Evolutionary conservation across 2,329 filamentous ascomycete genomes (phyloP), one percentile per base, ranked within the genome.

Genomic region (Stemphylium vesicarium): DNA sequence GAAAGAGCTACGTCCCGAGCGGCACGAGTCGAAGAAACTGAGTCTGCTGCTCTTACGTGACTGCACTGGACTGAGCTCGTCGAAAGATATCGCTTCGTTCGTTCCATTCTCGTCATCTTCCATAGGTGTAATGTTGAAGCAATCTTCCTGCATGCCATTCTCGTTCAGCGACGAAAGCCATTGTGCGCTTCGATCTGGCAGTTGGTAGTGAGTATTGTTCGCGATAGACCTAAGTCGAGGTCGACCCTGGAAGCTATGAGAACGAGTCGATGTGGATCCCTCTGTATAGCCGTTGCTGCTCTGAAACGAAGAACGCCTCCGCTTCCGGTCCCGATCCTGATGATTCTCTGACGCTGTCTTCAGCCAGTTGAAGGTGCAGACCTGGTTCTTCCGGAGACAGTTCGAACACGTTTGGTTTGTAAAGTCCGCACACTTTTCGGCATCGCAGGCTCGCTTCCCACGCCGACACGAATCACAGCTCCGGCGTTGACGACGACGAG

Each of bases 381-480:
- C 69, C 52, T 78, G 78, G 38, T 75, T 76, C 49, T 74, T 78
- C 60, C 74, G 74, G 26, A 66, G 73, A 60, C 77, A 79, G 51
- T 79, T 79, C 2, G 73, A 72, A 40, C 77, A 79, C 5, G 68
- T 60, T 20, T 58, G 42, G 60, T 63, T 12, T 64, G 37, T 41
- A 69, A 56, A 15, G 59, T 64, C 42, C 62, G 65, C 43, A 65
- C 68, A 15, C 69, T 32, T 69, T 8, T 64, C 65, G 4, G 75
- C 77, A 62, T 80, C 77, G 59, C 78, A 80, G 3, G 74, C 77
- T 53, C 77, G 64, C 60, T 79, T 80, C 29, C 78, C 77, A 53
- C 74, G 75, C 32, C 77, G 71, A 57, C 78, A 80, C 44, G 77
- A 76, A 52, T 80, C 78, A 56, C 78, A 80, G 52, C 77, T 78